Conservation (phyloP, 257 asterid species). For the Solanum etuberosum region DNA sequence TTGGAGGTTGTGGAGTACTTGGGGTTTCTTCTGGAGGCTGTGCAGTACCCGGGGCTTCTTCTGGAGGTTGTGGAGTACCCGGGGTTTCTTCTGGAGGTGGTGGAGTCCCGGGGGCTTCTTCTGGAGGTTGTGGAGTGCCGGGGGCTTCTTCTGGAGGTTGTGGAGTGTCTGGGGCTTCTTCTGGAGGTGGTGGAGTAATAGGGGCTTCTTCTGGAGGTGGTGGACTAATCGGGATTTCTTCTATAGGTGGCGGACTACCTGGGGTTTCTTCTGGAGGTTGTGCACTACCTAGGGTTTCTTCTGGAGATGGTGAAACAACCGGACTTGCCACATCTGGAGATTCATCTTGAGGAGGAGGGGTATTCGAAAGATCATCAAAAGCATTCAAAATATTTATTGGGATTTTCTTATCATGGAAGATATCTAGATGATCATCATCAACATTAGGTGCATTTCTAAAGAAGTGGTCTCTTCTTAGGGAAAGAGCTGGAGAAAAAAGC, state of each 20-base stretch:
- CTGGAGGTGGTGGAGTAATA: neutral
- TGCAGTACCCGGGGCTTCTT: neutral
- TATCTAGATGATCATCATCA: neutral
- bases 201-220: neutral
- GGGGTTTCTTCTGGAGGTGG: neutral
- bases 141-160: neutral
- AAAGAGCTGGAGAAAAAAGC: neutral
- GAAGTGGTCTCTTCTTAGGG: neutral
- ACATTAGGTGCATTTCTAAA: neutral
- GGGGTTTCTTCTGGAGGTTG: neutral
- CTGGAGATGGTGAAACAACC: neutral
- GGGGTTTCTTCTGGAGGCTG: neutral
- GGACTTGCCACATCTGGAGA: neutral
- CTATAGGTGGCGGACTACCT: neutral
- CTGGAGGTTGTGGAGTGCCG: neutral
- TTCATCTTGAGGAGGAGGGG: neutral
- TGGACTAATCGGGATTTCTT: neutral
- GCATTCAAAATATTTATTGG: neutral
- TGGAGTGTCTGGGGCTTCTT: neutral
- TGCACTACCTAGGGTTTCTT: neutral
- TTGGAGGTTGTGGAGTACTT: rapidly evolving
- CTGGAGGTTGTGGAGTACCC: neutral
- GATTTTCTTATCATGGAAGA: neutral
- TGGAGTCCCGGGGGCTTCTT: neutral
- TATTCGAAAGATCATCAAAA: neutral